Evolutionary conservation across 768 basidiomycete genomes (phyloP).

Genomic region (Saitozyma podzolica): DNA sequence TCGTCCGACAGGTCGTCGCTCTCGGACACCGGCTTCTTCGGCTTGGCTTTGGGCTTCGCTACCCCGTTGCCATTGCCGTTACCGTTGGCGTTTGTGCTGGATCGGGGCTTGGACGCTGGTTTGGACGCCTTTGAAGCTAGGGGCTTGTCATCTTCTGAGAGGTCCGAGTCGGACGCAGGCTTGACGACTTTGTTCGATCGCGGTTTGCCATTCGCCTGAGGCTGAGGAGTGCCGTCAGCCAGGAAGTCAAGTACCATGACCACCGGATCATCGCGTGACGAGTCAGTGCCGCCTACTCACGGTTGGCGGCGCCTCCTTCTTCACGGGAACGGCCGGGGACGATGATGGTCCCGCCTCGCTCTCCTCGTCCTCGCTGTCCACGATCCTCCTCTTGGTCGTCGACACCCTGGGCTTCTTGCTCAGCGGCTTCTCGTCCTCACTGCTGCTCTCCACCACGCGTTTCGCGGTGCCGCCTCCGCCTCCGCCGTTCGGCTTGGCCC

Average conservation of each 20-base stretch:
- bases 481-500: conserved; percentile 10
- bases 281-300: neutral
- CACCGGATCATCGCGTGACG: neutral
- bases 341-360: conserved; percentile 28
- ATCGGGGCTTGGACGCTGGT: neutral
- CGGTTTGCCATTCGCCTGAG: neutral
- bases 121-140: conserved; percentile 53
- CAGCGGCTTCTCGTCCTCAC: conserved; percentile 42
- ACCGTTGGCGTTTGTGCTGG: conserved; percentile 9
- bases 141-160: conserved; percentile 53
- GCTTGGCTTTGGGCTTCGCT: conserved; percentile 51
- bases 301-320: conserved; percentile 16
- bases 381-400: conserved; percentile 17
- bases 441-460: too few species aligned
- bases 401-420: conserved; percentile 37
- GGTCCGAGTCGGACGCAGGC: conserved; percentile 15
- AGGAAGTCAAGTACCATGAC: neutral
- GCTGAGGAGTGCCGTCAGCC: neutral
- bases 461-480: neutral
- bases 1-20: conserved; percentile 44
- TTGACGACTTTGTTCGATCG: conserved; percentile 18
- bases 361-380: conserved; percentile 39
- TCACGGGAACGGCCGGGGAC: conserved; percentile 10
- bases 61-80: conserved; percentile 39
- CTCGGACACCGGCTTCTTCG: conserved; percentile 40